phyloP scores from a whole-genome alignment of 2,329 filamentous ascomycete species.

The Fusarium circinatum region DNA sequence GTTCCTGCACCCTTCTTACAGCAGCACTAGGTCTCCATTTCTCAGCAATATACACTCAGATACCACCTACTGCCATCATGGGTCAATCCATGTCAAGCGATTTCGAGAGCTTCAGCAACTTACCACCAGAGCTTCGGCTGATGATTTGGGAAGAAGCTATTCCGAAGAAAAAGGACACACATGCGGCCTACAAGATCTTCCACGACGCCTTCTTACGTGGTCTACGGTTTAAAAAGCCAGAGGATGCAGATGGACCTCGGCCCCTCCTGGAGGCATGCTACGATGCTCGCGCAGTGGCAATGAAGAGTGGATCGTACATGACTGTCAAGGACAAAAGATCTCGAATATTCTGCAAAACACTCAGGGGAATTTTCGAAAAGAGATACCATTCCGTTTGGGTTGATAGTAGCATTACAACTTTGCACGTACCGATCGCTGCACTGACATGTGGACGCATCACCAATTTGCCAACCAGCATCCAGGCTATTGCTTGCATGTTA shows the following conservation, averaged over 20 bases:
- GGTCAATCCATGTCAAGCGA: neutral
- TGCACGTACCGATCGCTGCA: neutral
- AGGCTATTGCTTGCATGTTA: neutral
- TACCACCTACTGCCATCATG: neutral
- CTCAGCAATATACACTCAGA: neutral
- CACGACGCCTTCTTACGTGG: neutral
- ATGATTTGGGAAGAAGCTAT: conserved; percentile 10
- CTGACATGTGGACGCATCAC: neutral
- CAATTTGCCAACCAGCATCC: neutral
- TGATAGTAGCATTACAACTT: neutral
- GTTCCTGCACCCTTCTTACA: neutral
- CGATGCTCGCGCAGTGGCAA: neutral
- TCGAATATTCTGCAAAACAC: no score
- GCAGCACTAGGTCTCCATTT: no score
- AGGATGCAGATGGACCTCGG: neutral
- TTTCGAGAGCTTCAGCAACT: neutral
- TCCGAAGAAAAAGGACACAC: neutral
- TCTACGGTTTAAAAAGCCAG: neutral
- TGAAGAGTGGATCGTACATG: neutral
- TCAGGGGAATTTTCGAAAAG: neutral
- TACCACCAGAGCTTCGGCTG: conserved; percentile 1
- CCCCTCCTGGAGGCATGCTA: neutral
- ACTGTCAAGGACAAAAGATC: neutral
- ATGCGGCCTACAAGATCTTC: neutral
- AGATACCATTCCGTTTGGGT: neutral